Conservation (phyloP, 768 basidiomycete genomes). For the Hericium alpestre region DNA sequence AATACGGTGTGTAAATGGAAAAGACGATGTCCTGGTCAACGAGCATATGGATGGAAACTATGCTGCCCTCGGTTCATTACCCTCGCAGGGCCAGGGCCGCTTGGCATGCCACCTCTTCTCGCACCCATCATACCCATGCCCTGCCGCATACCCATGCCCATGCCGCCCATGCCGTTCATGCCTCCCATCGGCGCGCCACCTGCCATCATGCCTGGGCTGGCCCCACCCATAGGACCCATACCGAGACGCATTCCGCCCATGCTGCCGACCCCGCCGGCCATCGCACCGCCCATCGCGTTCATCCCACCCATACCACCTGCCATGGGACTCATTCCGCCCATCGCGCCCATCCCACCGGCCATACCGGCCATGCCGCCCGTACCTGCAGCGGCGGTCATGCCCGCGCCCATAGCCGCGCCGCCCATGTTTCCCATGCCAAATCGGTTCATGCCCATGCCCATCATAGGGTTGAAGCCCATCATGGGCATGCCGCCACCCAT, state of each 20-base stretch:
- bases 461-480: constrained; percentile 15
- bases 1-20: too few species aligned
- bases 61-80: constrained; percentile 64
- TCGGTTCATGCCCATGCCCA: constrained; percentile 26
- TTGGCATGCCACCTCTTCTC: constrained; percentile 49
- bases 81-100: constrained; percentile 37
- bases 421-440: constrained; percentile 17
- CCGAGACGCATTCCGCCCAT: constrained; percentile 17
- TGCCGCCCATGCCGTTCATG: constrained; percentile 13
- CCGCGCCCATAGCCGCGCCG: constrained; percentile 51
- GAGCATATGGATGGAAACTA: constrained; percentile 77
- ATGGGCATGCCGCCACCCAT: constrained; percentile 27
- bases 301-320: constrained; percentile 24
- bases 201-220: constrained; percentile 29
- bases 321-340: constrained; percentile 19
- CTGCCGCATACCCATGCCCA: constrained; percentile 27
- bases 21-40: constrained; percentile 24
- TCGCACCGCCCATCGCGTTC: constrained; percentile 22
- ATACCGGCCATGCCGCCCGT: constrained; percentile 17
- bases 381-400: constrained; percentile 27
- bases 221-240: constrained; percentile 28
- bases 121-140: constrained; percentile 27
- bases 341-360: constrained; percentile 6
- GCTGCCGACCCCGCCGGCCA: constrained; percentile 11
- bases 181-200: constrained; percentile 16